Conservation (phyloP, 2,329 filamentous ascomycete species). For the Tricladium varicosporioides region DNA sequence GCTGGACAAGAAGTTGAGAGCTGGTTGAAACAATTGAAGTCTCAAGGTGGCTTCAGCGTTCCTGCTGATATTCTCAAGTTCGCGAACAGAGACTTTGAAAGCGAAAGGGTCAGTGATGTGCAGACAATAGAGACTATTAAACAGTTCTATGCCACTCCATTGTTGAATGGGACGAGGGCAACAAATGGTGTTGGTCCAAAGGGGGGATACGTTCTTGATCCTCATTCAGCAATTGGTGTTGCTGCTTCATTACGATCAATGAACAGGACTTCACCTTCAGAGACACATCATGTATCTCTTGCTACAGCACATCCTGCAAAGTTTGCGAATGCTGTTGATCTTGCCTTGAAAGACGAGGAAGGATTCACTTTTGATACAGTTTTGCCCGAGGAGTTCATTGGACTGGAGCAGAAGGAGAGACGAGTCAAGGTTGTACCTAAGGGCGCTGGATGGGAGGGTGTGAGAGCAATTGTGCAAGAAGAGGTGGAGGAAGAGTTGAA, state of each 20-base stretch:
- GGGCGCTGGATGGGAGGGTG: conserved; percentile 64
- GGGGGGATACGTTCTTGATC: conserved; percentile 81
- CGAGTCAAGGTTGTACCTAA: conserved; percentile 68
- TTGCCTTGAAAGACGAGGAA: conserved; percentile 68
- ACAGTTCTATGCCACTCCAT: conserved; percentile 46
- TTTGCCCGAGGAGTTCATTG: conserved; percentile 77
- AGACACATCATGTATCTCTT: conserved; percentile 70
- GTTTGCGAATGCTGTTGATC: conserved; percentile 81
- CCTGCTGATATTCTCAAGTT: conserved; percentile 68
- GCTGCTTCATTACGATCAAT: conserved; percentile 72
- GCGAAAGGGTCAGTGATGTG: conserved; percentile 66
- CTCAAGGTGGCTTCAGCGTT: conserved; percentile 78
- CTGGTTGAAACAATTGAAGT: conserved; percentile 82
- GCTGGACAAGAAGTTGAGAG: conserved; percentile 71
- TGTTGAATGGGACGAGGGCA: conserved; percentile 30
- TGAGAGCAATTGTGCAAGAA: conserved; percentile 71
- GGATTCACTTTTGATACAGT: conserved; percentile 78
- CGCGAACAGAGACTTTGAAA: conserved; percentile 75
- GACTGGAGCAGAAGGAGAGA: conserved; percentile 72
- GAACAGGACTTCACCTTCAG: conserved; percentile 45
- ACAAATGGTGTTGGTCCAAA: conserved; percentile 26
- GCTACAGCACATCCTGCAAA: conserved; percentile 96
- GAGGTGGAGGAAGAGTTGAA: conserved; percentile 67
- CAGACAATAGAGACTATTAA: conserved; percentile 69
- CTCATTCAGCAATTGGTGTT: conserved; percentile 87